Base-by-base conservation (phyloP, 331 rosid species). In the Pyracantha coccinea region DNA sequence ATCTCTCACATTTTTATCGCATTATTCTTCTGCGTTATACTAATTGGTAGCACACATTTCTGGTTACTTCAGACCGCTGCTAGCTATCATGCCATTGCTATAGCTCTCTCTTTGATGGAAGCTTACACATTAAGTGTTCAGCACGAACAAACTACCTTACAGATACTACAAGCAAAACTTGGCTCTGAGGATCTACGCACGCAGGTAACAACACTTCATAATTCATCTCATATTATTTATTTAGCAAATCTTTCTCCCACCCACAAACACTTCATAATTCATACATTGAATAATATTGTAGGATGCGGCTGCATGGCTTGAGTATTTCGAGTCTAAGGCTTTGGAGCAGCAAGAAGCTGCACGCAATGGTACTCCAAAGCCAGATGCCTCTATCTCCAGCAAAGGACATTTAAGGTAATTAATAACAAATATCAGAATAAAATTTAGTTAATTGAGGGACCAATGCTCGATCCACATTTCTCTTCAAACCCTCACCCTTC, bases 291-390 rank as follows among this genome's bases (percentile, higher is more conserved):
- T 58, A 78, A 60, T 58, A 69, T 74, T 83, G 52, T 80, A 94
- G 99, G 99, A 94, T 83, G 97, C 99, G 35, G 93, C 97, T 79
- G 99, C 99, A 66, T 94, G 99, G 99, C 96, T 94, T 6, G 99
- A 94, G 85, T 94, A 94, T 87, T 94, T 94, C 7, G 99, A 94
- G 87, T 94, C 99, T 29, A 94, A 94, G 89, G 97, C 99, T 86
- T 74, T 94, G 60, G 99, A 94, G 88, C 99, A 94, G 84, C 99
- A 92, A 83, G 99, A 94, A 82, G 99, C 99, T 84, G 97, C 97
- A 33, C 91, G 97, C 28, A 92, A 90, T 69, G 99, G 99, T 74
- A 90, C 99, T 66, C 99, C 99, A 55, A 94, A 94, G 83, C 96
- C 99, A 78, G 99, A 94, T 86, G 99, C 97, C 71, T 94, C 99